Conservation (phyloP, 257 asterid genomes). For the Striga asiatica region DNA sequence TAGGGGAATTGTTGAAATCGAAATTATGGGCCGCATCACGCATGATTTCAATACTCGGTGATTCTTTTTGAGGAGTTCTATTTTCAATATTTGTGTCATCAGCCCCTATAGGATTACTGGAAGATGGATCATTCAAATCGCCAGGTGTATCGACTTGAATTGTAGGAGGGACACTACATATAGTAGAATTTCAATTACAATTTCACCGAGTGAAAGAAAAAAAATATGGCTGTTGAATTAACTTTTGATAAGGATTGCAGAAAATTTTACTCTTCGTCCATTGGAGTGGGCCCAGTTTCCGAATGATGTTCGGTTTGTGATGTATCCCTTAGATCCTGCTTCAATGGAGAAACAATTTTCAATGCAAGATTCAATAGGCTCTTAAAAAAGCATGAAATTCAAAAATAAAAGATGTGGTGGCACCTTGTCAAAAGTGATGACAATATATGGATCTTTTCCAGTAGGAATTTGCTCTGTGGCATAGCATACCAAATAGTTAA, state of each 20-base stretch:
- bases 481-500: slow-evolving; percentile 14
- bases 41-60: slow-evolving; percentile 38
- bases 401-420: background rate
- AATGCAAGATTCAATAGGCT: background rate
- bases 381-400: background rate
- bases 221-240: too few relatives aligned
- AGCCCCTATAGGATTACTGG: slow-evolving; percentile 15
- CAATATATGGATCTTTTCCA: slow-evolving; percentile 50
- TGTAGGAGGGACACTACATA: slow-evolving; percentile 45
- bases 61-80: slow-evolving; percentile 23
- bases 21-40: slow-evolving; percentile 40
- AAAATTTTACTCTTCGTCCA: slow-evolving; percentile 55
- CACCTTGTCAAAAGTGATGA: slow-evolving; percentile 47
- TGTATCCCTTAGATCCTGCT: slow-evolving; percentile 29
- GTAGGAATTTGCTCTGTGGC: slow-evolving; percentile 65
- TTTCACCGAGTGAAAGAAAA: slow-evolving; percentile 1
- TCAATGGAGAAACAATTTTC: slow-evolving; percentile 11
- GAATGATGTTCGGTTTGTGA: slow-evolving; percentile 22
- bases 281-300: slow-evolving; percentile 30
- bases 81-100: slow-evolving; percentile 18
- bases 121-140: slow-evolving; percentile 18
- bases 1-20: slow-evolving; percentile 26
- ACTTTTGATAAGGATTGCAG: background rate
- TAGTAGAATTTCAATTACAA: slow-evolving; percentile 6
- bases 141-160: too few relatives aligned